These are phyloP conservation scores for Monosporascus cannonballus DNA, from an alignment of 2,329 filamentous ascomycete species.

Conservation along the genomic window DNA sequence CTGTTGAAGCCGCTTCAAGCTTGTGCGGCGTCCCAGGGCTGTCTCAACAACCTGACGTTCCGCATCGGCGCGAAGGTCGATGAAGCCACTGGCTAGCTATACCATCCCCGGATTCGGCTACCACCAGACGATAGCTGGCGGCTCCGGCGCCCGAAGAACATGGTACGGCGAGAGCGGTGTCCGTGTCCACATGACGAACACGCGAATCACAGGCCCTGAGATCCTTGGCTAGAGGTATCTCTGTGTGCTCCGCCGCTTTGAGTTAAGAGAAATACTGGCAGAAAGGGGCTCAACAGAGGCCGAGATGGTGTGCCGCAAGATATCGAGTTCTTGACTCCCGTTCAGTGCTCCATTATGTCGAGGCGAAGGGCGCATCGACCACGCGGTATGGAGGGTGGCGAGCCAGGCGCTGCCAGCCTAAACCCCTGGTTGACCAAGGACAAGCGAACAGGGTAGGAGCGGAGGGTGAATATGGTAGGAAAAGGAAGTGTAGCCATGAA, in stretches of 20 bases:
- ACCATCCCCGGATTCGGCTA: constrained; percentile 21
- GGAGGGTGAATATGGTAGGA: too few relatives aligned
- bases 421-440: too few relatives aligned
- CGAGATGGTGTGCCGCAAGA: not conserved
- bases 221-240: not conserved
- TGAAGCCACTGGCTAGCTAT: not conserved
- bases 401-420: too few relatives aligned
- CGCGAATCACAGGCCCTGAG: not conserved
- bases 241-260: not conserved
- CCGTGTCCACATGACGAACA: not conserved
- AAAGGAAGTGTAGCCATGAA: too few relatives aligned
- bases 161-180: not conserved
- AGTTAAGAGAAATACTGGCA: not conserved
- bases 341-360: not conserved
- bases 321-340: not conserved
- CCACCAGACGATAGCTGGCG: not conserved
- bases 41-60: constrained; percentile 20
- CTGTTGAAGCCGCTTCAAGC: constrained; percentile 8
- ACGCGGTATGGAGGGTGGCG: not conserved
- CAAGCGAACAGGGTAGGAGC: too few relatives aligned
- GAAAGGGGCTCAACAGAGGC: not conserved
- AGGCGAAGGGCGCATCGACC: not conserved
- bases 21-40: constrained; percentile 25
- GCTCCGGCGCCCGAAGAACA: not conserved
- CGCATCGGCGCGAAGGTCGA: constrained; percentile 39